Evolutionary conservation across 2,329 filamentous ascomycete genomes (phyloP).

Genomic region (Botrytis elliptica): DNA sequence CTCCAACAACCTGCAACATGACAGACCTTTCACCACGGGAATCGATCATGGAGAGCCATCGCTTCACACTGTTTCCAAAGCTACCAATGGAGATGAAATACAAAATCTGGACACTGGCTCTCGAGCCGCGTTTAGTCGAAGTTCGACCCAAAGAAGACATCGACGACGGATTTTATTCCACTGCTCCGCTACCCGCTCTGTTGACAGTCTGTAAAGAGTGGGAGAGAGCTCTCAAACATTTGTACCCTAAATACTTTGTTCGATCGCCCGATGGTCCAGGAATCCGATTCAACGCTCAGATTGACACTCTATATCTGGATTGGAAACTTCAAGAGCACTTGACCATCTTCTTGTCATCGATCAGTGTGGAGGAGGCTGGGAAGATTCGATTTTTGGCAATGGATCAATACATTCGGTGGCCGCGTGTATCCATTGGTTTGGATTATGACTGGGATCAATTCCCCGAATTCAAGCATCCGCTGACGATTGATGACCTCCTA

Average conservation of each 20-base stretch:
- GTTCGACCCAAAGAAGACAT: background rate
- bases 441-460: too few relatives aligned
- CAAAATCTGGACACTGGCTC: background rate
- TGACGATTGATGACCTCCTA: background rate
- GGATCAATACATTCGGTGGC: background rate
- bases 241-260: background rate
- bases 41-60: background rate
- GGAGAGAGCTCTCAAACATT: background rate
- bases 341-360: background rate
- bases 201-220: background rate
- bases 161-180: background rate
- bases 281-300: background rate
- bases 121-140: background rate
- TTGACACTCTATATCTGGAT: background rate
- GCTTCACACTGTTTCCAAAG: background rate
- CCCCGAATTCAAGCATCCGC: background rate
- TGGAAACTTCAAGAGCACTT: background rate
- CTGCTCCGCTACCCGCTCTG: background rate
- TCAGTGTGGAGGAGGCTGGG: background rate
- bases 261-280: rapidly evolving
- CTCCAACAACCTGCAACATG: background rate
- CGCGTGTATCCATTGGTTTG: background rate
- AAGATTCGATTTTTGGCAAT: background rate
- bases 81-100: background rate
- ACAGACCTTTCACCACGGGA: background rate